These are phyloP conservation scores for Fibroporia radiculosa DNA, from an alignment of 768 basidiomycete species.

Conservation along the genomic window DNA sequence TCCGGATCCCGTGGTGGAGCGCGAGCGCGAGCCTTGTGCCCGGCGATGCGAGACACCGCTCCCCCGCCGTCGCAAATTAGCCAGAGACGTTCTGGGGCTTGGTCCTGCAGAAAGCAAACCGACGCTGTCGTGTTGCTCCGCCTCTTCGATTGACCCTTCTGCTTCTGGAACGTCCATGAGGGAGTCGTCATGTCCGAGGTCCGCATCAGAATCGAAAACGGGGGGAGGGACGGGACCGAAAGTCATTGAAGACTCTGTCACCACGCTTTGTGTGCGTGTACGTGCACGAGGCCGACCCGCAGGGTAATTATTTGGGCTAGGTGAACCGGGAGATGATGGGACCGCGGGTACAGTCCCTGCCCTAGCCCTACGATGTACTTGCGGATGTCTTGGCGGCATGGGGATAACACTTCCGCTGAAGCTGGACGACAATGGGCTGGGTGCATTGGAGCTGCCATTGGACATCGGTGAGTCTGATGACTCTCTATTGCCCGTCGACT, in stretches of 20 bases:
- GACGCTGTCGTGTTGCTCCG: constrained; percentile 55
- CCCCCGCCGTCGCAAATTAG: constrained; percentile 32
- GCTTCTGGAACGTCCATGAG: constrained; percentile 35
- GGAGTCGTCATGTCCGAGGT: constrained; percentile 24
- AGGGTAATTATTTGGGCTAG: constrained; percentile 27
- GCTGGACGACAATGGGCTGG: constrained; percentile 16
- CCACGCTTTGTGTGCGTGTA: constrained; percentile 20
- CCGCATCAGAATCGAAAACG: constrained; percentile 17
- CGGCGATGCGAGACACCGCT: constrained; percentile 29
- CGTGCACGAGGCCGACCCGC: constrained; percentile 21
- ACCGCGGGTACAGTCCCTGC: constrained; percentile 31
- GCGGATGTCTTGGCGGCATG: constrained; percentile 42
- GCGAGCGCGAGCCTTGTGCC: constrained; percentile 33
- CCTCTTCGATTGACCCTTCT: constrained; percentile 49
- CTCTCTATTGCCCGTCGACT: constrained; percentile 57
- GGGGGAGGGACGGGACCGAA: constrained; percentile 20
- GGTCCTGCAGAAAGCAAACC: constrained; percentile 42
- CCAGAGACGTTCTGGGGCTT: constrained; percentile 44
- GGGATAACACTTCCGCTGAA: constrained; percentile 29
- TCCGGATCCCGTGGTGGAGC: constrained; percentile 36
- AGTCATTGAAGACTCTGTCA: constrained; percentile 16
- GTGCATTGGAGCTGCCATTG: constrained; percentile 22
- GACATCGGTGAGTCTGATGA: constrained; percentile 55
- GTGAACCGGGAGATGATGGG: constrained; percentile 27
- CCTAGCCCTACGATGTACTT: constrained; percentile 29